These are phyloP conservation scores for Glarea lozoyensis DNA, from an alignment of 495 filamentous ascomycete species.

Conservation along the genomic window DNA sequence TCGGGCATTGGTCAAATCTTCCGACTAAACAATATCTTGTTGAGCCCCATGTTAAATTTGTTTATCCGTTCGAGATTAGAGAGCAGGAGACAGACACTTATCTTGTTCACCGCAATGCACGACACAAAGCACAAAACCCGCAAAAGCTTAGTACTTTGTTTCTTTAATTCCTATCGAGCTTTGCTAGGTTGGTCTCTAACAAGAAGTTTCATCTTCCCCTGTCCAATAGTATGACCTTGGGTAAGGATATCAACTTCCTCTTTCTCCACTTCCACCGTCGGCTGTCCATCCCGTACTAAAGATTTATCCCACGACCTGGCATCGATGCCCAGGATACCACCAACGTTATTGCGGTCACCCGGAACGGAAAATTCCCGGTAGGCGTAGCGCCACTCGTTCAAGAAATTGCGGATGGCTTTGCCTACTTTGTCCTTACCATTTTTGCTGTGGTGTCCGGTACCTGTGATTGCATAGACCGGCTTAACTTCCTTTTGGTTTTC, in stretches of 20 bases:
- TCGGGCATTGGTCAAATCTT: no score
- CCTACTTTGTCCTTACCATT: constrained; percentile 98
- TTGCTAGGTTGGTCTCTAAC: constrained; percentile 46
- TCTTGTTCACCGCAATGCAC: no score
- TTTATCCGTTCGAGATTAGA: no score
- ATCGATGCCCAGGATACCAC: constrained; percentile 91
- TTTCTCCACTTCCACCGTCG: constrained; percentile 17
- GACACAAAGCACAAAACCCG: not conserved
- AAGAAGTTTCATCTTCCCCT: constrained; percentile 50
- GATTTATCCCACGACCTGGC: constrained; percentile 79
- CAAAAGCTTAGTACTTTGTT: constrained; percentile 17
- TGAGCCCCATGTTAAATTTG: no score
- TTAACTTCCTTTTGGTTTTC: constrained; percentile 64
- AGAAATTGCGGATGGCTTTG: constrained; percentile 80
- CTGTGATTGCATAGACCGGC: constrained; percentile 93
- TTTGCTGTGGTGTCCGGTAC: constrained; percentile 95
- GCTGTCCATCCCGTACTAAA: constrained; percentile 35
- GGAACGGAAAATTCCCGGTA: constrained; percentile 95
- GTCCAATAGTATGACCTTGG: constrained; percentile 50
- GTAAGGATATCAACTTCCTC: constrained; percentile 50
- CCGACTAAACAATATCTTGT: no score
- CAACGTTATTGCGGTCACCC: constrained; percentile 81
- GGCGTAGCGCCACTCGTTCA: constrained; percentile 92
- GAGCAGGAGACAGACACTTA: no score
- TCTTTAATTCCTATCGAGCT: no score